Evolutionary conservation across 2,329 filamentous ascomycete genomes (phyloP).

Genomic region (Penicillium sp.): DNA sequence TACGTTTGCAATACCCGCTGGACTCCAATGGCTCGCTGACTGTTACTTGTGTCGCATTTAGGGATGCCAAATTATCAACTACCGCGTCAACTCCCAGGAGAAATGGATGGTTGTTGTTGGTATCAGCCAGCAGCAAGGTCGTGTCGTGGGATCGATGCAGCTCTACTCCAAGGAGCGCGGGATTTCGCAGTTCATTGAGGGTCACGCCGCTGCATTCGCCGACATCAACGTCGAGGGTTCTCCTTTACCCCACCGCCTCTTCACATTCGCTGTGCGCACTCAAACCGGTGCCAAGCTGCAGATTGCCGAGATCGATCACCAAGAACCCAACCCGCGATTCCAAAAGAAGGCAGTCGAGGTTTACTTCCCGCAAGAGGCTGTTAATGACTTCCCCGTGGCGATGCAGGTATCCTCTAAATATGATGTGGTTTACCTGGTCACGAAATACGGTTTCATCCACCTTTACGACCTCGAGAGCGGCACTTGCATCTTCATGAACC

Average conservation of each 20-base stretch:
- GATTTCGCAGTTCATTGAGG: constrained; percentile 97
- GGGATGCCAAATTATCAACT: constrained; percentile 99
- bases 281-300: constrained; percentile 92
- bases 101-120: constrained; percentile 99
- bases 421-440: constrained; percentile 94
- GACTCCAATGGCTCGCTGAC: constrained; percentile 4
- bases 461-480: constrained; percentile 97
- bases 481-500: constrained; percentile 98
- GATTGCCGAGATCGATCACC: constrained; percentile 95
- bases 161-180: constrained; percentile 94
- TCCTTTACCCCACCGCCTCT: constrained; percentile 88
- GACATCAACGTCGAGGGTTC: constrained; percentile 87
- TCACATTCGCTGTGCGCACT: constrained; percentile 92
- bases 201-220: constrained; percentile 93
- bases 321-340: constrained; percentile 85
- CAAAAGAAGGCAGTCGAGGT: constrained; percentile 96
- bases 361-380: constrained; percentile 94
- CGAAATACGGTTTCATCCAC: constrained; percentile 99
- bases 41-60: constrained; percentile 41
- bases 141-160: constrained; percentile 95
- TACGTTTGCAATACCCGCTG: constrained; percentile 52
- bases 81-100: constrained; percentile 90
- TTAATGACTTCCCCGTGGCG: constrained; percentile 95
- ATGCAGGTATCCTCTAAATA: constrained; percentile 98
- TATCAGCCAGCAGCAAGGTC: constrained; percentile 89